phyloP scores from a whole-genome alignment of 352 stramenopile genomes.

The Phytophthora multivora region DNA sequence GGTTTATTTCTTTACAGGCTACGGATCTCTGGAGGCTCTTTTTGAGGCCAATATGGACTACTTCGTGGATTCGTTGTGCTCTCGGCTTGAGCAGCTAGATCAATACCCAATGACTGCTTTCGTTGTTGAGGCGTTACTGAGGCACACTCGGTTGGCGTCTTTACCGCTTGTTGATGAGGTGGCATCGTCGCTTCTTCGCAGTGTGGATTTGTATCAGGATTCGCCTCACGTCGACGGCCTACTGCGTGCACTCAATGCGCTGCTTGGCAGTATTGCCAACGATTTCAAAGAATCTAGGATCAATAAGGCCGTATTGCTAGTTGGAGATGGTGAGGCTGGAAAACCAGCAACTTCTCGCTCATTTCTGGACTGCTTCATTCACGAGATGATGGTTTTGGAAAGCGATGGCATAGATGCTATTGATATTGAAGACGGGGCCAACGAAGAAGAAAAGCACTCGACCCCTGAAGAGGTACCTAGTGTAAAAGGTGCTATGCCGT shows the following conservation, averaged over 20 bases:
- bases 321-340: background rate
- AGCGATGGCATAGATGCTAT: conserved; percentile 35
- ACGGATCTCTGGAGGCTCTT: conserved; percentile 60
- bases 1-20: conserved; percentile 63
- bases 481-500: conserved; percentile 70
- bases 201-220: conserved; percentile 80
- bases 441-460: conserved; percentile 17
- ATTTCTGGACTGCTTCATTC: conserved; percentile 56
- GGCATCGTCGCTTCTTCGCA: conserved; percentile 64
- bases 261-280: conserved; percentile 52
- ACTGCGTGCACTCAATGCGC: conserved; percentile 63
- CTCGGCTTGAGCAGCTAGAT: conserved; percentile 73
- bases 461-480: conserved; percentile 20
- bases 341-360: conserved; percentile 17
- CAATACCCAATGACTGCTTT: conserved; percentile 69
- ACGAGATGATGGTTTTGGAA: conserved; percentile 65
- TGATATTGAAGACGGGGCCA: conserved; percentile 20
- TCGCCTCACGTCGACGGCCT: conserved; percentile 52
- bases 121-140: conserved; percentile 77
- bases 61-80: conserved; percentile 81
- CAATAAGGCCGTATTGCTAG: background rate
- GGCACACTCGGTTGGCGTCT: conserved; percentile 63
- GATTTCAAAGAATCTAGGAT: background rate
- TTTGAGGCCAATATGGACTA: conserved; percentile 90
- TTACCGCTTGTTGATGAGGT: conserved; percentile 84